Conservation (phyloP, 1,284 basidiomycete genomes). For the Acaromyces ingoldii region DNA sequence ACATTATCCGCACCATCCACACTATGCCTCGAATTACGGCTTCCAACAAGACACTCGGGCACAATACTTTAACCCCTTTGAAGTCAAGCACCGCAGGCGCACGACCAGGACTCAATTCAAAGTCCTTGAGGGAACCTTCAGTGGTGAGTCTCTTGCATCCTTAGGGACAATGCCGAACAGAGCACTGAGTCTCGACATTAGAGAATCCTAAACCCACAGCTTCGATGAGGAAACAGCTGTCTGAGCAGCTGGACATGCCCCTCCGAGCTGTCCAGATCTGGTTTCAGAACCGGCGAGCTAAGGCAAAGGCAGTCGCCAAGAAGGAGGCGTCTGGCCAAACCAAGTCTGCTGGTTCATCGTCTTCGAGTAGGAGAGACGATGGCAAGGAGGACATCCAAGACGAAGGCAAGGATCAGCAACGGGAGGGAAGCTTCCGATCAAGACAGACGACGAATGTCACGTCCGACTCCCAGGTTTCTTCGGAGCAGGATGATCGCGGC, state of each 20-base stretch:
- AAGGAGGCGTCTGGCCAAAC: constrained; percentile 10
- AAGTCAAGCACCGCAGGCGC: constrained; percentile 41
- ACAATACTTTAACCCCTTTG: constrained; percentile 35
- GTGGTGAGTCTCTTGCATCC: constrained; percentile 8
- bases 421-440: too few species aligned
- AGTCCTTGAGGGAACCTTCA: constrained; percentile 37
- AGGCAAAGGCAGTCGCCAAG: constrained; percentile 35
- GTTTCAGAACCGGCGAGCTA: constrained; percentile 28
- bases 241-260: constrained; percentile 39
- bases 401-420: too few species aligned
- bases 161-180: neutral
- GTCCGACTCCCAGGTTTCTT: too few species aligned
- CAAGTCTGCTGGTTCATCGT: too few species aligned
- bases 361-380: too few species aligned
- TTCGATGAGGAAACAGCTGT: constrained; percentile 25
- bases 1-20: neutral
- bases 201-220: constrained; percentile 40
- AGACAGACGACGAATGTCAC: too few species aligned
- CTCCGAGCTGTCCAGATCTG: constrained; percentile 27
- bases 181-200: too few species aligned
- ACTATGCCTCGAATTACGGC: too few species aligned
- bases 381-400: too few species aligned
- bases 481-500: too few species aligned
- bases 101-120: constrained; percentile 43
- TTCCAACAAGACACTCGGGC: constrained; percentile 9